Base-by-base conservation (phyloP, 2,329 filamentous ascomycete genomes). In the Microsporum canis region DNA sequence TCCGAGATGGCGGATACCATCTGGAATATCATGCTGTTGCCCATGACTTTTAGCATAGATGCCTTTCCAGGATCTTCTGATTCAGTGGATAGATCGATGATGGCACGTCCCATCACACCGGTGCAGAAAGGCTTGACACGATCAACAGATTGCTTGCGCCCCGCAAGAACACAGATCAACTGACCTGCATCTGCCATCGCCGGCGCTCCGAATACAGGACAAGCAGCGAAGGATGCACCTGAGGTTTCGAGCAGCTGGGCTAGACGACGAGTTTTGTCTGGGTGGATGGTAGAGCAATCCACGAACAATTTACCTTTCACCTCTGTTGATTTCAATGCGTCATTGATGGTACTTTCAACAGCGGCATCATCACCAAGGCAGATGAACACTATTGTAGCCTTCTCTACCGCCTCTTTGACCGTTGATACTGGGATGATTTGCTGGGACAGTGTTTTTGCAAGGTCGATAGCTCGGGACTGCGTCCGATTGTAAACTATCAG, bases 251-350 rank as follows among this genome's bases (percentile, higher is more conserved):
- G 76, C 31, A 74, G 77, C 66, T 83, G 78, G 31, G 85, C 85
- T 2, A 89, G 73, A 31, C 78, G 79, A 63, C 88, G 82, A 1
- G 88, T 88, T 3, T 88, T 90, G 60, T 91, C 87, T 0, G 91
- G 91, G 72, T 94, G 88, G 39, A 96, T 83, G 31, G 91, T 96
- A 2, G 89, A 94, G 79, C 88, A 91, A 70, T 96, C 91, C 36
- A 95, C 82, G 66, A 96, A 86, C 14, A 94, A 77, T 76, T 95
- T 96, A 63, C 84, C 85, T 33, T 79, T 79, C 17, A 88, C 75
- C 61, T 84, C 76, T 17, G 75, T 70, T 56, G 81, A 68, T 4
- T 63, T 12, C 2, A 89, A 75, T 34, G 87, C 81, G 2, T 79
- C 71, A 47, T 79, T 73, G 63, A 89, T 80, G 23, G 84, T 83